Evolutionary conservation across 108 stramenopile species (phyloP), one percentile per base, ranked within the genome.

Genomic region (Pseudonitzschia multiseries): DNA sequence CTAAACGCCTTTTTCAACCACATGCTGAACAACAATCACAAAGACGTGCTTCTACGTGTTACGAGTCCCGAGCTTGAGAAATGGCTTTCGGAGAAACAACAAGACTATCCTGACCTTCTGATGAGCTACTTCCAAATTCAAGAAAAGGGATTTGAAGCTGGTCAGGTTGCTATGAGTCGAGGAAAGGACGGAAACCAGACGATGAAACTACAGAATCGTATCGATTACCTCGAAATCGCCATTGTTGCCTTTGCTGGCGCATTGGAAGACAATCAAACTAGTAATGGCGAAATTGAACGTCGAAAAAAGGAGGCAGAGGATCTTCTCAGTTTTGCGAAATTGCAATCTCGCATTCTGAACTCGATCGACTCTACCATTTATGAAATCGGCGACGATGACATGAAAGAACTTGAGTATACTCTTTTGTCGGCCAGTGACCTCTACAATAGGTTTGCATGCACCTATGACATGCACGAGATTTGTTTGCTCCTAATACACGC

Each of bases 81-180:
- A 29, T 96, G 90, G 91, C 70, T 96, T 8, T 41, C 40, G 1
- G 69, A 83, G 24, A 72, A 82, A 41, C 74, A 79, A 60, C 78
- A 80, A 43, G 85, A 90, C 64, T 44, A 77, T 27, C 70, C 53
- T 1, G 61, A 78, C 26, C 84, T 94, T 32, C 76, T 93, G 14
- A 84, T 88, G 81, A 78, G 76, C 22, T 91, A 92, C 73, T 94
- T 86, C 60, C 78, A 84, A 21, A 68, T 92, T 54, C 95, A 93
- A 59, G 73, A 74, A 22, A 82, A 82, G 28, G 44, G 88, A 41
- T n/a, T 79, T 15, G 70, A 89, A 33, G 92, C 92, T 50, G 91
- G 87, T 33, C 81, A 88, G 56, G 70, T 86, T 6, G 86, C 91
- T 69, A 78, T 56, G 64, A 69, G 78, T 15, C 73, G 65, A 41